phyloP scores from a whole-genome alignment of 129 eudicot species.

The Flaveria linearis region DNA sequence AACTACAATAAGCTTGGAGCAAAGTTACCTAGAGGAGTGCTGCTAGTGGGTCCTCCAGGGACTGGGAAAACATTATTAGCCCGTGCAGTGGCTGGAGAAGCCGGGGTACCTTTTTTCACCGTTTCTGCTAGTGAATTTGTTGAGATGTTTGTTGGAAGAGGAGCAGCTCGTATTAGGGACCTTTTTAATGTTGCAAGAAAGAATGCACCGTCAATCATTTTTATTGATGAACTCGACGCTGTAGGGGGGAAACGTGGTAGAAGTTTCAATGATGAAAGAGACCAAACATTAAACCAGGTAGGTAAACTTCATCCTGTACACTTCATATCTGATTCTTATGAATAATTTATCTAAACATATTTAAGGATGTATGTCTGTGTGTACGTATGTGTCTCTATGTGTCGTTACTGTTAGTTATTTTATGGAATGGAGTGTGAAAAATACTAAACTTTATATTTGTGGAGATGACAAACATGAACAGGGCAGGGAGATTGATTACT shows the following conservation, averaged over 20 bases:
- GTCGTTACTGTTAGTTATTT: not conserved
- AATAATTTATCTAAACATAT: not conserved
- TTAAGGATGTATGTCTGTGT: not conserved
- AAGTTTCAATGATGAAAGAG: conserved; percentile 99
- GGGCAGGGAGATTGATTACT: not conserved
- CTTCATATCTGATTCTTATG: not conserved
- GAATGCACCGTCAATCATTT: conserved; percentile 85
- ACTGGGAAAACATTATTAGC: conserved; percentile 95
- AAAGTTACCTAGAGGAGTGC: conserved; percentile 89
- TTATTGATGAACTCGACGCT: conserved; percentile 97
- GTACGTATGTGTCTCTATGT: not conserved
- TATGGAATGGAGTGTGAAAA: not conserved
- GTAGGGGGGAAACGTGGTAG: conserved; percentile 99
- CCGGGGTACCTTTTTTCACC: conserved; percentile 92
- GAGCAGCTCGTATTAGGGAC: conserved; percentile 97
- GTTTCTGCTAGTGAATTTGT: conserved; percentile 99
- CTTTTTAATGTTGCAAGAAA: conserved; percentile 89
- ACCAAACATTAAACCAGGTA: conserved; percentile 97
- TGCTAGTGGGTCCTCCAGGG: conserved; percentile 97
- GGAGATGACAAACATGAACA: not conserved
- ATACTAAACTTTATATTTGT: not conserved
- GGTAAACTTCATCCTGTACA: conserved; percentile 6
- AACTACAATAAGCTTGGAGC: conserved; percentile 94
- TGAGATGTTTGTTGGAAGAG: conserved; percentile 98
- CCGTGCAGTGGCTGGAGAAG: conserved; percentile 99